Percentiles rank a stretch among this genome's conserved stretches.
phyloP scores from a whole-genome alignment of 2,329 filamentous ascomycete genomes.

The Alternaria sp. region DNA sequence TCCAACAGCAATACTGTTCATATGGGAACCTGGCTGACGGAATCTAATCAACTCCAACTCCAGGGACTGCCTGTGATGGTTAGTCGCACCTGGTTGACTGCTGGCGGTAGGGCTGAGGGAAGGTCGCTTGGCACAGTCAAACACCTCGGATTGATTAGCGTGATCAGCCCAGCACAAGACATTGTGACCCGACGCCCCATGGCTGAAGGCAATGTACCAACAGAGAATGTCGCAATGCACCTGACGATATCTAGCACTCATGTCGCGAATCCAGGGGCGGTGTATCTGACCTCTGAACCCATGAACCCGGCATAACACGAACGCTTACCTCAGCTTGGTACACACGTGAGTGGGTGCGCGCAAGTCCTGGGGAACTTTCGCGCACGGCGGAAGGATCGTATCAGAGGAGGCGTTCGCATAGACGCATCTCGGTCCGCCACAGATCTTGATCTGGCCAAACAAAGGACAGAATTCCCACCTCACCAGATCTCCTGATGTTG shows the following conservation, averaged over 20 bases:
- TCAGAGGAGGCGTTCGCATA: background rate
- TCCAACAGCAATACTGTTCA: background rate
- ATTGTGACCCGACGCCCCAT: background rate
- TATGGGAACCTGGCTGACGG: background rate
- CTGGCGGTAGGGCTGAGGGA: background rate
- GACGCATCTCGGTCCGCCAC: background rate
- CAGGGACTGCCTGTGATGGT: background rate
- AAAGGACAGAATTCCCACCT: background rate
- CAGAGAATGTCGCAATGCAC: background rate
- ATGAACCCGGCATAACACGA: background rate
- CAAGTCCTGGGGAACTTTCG: background rate
- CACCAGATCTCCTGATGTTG: background rate
- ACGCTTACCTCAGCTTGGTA: background rate
- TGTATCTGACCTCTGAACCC: background rate
- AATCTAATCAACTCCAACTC: fast-evolving
- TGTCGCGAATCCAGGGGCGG: background rate
- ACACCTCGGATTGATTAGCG: background rate
- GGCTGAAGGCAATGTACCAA: background rate
- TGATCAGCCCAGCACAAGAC: background rate
- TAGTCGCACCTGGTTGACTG: background rate
- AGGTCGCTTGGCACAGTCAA: background rate
- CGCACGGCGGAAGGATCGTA: background rate
- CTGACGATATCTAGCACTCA: background rate
- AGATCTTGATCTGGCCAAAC: background rate
- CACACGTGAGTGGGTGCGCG: background rate